Evolutionary conservation across 345 rosid genomes (phyloP).

Genomic region (Ceriops zippeliana): DNA sequence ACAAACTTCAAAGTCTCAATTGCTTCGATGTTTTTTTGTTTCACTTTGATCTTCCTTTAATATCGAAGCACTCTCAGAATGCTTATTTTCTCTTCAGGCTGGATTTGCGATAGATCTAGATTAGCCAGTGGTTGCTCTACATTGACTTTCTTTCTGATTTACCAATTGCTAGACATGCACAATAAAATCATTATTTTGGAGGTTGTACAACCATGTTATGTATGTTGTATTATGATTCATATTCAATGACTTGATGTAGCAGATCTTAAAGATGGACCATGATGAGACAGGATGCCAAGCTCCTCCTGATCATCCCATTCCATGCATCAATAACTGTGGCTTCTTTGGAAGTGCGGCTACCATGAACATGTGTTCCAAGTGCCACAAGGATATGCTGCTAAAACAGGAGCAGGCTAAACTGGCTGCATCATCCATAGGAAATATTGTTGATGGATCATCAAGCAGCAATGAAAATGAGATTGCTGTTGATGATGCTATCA

Average conservation of each 20-base stretch:
- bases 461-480: constrained; percentile 37
- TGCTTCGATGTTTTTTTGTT: no score
- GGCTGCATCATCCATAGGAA: constrained; percentile 63
- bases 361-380: constrained; percentile 94
- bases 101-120: neutral
- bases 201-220: neutral
- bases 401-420: constrained; percentile 76
- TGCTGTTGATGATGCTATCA: constrained; percentile 35
- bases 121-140: neutral
- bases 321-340: constrained; percentile 83
- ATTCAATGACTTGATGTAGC: constrained; percentile 22
- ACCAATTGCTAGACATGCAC: neutral
- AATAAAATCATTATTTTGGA: neutral
- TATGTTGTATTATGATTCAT: neutral
- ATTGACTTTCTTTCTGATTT: neutral
- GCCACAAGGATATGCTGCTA: constrained; percentile 71
- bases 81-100: neutral
- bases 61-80: neutral
- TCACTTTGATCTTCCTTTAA: no score
- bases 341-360: constrained; percentile 91
- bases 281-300: constrained; percentile 96
- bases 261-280: constrained; percentile 65
- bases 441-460: constrained; percentile 51
- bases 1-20: neutral
- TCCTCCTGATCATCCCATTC: constrained; percentile 73